Conservation (phyloP, 108 stramenopile species). For the Skeletonema marinoi region DNA sequence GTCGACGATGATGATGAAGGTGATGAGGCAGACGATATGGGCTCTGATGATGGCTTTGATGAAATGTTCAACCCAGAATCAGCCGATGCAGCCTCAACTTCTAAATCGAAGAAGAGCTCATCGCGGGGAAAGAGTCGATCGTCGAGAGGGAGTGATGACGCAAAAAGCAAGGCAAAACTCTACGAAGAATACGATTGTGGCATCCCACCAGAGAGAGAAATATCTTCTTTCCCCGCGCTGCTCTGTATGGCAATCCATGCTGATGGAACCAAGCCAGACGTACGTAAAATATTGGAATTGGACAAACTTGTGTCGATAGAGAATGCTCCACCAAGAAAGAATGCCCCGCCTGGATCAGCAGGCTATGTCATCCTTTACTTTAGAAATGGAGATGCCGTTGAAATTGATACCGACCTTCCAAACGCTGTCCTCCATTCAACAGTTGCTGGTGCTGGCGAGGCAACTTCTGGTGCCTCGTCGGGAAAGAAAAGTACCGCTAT, state of each 20-base stretch:
- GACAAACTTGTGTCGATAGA: constrained; percentile 82
- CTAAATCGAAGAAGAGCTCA: constrained; percentile 8
- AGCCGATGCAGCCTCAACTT: constrained; percentile 2
- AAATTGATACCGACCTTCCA: constrained; percentile 72
- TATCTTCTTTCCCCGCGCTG: constrained; percentile 83
- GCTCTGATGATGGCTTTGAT: constrained; percentile 47
- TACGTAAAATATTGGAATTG: constrained; percentile 77
- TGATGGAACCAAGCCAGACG: constrained; percentile 84
- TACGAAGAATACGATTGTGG: constrained; percentile 41
- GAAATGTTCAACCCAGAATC: constrained; percentile 49
- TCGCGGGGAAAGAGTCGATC: constrained; percentile 12
- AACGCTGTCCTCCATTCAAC: constrained; percentile 29
- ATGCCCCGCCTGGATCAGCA: constrained; percentile 45
- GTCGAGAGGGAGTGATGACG: constrained; percentile 13
- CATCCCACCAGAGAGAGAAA: constrained; percentile 51
- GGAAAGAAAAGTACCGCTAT: constrained; percentile 42
- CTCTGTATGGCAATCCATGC: constrained; percentile 71
- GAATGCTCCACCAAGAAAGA: constrained; percentile 49
- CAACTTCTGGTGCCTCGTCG: background rate
- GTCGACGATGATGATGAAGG: constrained; percentile 45
- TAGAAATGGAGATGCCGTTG: constrained; percentile 77
- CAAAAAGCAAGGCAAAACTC: background rate
- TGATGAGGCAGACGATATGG: constrained; percentile 41
- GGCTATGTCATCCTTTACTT: constrained; percentile 70
- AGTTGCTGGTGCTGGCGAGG: constrained; percentile 29